phyloP scores from a whole-genome alignment of 352 stramenopile genomes.

The Pythium dissimile region DNA sequence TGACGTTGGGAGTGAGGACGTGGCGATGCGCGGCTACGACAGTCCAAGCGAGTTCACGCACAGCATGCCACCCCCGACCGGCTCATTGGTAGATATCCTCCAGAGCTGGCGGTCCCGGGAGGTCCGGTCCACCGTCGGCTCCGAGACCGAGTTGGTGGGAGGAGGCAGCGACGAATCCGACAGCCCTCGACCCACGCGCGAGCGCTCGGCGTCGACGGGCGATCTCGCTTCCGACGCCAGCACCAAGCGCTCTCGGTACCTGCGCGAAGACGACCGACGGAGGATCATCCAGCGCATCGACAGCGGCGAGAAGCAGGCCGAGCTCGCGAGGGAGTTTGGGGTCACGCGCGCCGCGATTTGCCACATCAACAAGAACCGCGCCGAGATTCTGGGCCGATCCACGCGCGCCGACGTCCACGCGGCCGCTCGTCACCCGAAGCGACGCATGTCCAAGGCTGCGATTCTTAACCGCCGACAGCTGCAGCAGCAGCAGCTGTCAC shows the following conservation, averaged over 20 bases:
- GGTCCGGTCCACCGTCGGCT: neutral
- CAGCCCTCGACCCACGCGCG: neutral
- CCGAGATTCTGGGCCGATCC: constrained; percentile 61
- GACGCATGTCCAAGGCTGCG: constrained; percentile 19
- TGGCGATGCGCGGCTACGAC: neutral
- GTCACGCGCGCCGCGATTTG: constrained; percentile 68
- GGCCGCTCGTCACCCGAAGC: constrained; percentile 20
- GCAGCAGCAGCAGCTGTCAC: neutral
- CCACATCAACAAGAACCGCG: constrained; percentile 79
- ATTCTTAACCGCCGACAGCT: neutral
- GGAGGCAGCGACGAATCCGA: neutral
- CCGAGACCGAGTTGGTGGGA: neutral
- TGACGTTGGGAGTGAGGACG: neutral
- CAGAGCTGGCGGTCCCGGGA: neutral
- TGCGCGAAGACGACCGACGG: constrained; percentile 51
- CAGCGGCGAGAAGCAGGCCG: constrained; percentile 59
- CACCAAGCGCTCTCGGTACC: constrained; percentile 43
- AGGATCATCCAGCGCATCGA: constrained; percentile 70
- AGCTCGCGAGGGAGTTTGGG: constrained; percentile 59
- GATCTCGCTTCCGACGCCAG: neutral
- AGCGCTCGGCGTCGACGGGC: neutral
- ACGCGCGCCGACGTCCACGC: constrained; percentile 1
- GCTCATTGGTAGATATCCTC: neutral
- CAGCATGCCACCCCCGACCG: neutral
- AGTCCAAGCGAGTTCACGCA: neutral